Conservation (phyloP, 192 early-diverging fungal genomes). For the Cetraspora pellucida region DNA sequence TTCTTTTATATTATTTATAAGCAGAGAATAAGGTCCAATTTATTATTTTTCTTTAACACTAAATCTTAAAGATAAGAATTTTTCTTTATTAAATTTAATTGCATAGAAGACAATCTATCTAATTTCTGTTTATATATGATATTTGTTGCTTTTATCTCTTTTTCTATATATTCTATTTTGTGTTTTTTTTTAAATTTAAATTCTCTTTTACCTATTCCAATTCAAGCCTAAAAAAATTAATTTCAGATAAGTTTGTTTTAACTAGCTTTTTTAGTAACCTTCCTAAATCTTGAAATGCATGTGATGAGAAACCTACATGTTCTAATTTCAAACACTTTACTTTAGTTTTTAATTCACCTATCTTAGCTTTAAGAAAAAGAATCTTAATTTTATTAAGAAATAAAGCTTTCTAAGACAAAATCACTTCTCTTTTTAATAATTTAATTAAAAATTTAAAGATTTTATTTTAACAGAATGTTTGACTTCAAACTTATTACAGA, state of each 20-base stretch:
- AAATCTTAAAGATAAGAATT: not conserved
- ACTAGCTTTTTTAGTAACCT: not conserved
- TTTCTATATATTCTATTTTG: not conserved
- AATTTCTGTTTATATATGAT: not conserved
- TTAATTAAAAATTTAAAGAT: no score
- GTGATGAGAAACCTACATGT: no score
- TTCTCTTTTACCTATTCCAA: not conserved
- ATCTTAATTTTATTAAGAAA: not conserved
- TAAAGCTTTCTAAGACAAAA: no score
- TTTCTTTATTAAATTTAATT: constrained; percentile 1
- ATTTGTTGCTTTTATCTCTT: not conserved
- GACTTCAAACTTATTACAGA: no score
- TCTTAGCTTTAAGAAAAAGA: not conserved
- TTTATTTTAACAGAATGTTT: no score
- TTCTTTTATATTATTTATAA: no score
- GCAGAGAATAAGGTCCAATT: not conserved
- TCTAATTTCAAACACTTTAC: not conserved
- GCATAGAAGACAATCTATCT: not conserved
- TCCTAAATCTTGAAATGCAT: not conserved
- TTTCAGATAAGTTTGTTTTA: not conserved
- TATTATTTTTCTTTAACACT: not conserved
- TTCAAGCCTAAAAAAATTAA: not conserved
- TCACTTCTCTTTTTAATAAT: no score
- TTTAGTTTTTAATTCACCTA: not conserved
- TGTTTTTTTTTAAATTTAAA: not conserved